Base-by-base conservation (phyloP, 192 early-diverging fungal genomes). In the Entophlyctis luteolus region DNA sequence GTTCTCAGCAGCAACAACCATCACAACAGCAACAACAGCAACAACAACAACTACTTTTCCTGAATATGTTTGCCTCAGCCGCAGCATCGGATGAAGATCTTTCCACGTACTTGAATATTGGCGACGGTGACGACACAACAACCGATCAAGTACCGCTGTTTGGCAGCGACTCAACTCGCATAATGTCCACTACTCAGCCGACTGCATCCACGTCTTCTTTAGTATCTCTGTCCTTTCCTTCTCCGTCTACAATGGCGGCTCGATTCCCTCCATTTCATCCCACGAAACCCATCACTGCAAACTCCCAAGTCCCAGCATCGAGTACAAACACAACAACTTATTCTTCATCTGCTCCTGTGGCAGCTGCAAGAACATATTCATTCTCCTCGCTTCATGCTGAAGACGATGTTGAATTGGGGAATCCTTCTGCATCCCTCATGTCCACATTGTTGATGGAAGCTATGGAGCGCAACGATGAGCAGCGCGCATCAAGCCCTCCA, bases 401-500 rank as follows among this genome's bases (percentile, higher is more conserved):
- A 33, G 38, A 59, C 35, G 38, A 59, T 27, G 4, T 59, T 14
- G 4, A 36, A 4, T 10, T 23, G 10, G 38, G 37, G 4, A 36
- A 23, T 39, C 5, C 35, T 36, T 25, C 63, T 8, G 20, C 33
- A 12, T 37, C 33, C 28, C 47, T 66, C 2, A 49, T 66, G 47
- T 36, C 31, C 4, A 66, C 63, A 3, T 33, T 66, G 20, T 55
- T 66, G 34, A 52, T 66, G 63, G 63, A 66, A 36, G 50, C 63
- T 16, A 54, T 66, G 49, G 63, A 66, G 29, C 28, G 63, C 8
- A 66, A 54, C 29, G 34, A 55, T 5, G 49, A 66, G 36, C n/a
- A 53, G 25, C 28, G 63, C 18, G 18, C 49, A 25, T 6, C 52
- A 16, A 54, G 50, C 49, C 63, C 63, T 25, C 63, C 63, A 25